phyloP scores from a whole-genome alignment of 768 basidiomycete genomes.

The Suillus hirtellus region DNA sequence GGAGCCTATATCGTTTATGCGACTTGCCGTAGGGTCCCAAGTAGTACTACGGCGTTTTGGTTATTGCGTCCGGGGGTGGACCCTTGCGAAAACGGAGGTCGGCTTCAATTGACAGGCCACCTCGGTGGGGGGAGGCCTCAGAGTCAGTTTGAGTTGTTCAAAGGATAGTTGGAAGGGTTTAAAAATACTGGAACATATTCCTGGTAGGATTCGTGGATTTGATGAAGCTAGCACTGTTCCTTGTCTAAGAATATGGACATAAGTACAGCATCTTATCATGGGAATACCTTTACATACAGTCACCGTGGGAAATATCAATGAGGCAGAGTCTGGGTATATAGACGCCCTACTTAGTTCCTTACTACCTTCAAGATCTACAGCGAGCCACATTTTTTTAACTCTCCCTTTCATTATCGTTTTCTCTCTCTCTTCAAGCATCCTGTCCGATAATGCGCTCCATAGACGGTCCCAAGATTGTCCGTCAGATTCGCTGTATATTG shows the following conservation, averaged over 20 bases:
- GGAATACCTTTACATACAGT: not conserved
- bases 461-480: conserved; percentile 17
- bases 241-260: not conserved
- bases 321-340: conserved; percentile 3
- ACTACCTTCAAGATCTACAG: conserved; percentile 2
- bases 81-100: not conserved
- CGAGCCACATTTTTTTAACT: conserved; percentile 2
- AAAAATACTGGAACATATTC: not conserved
- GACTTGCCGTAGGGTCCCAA: not conserved
- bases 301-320: not conserved
- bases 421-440: not conserved
- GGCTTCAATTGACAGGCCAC: not conserved
- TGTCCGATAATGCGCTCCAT: conserved; percentile 18
- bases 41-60: not conserved
- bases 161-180: not conserved
- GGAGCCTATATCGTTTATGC: conserved; percentile 1
- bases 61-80: not conserved
- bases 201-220: not conserved
- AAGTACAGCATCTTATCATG: not conserved
- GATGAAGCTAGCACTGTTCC: not conserved
- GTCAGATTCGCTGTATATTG: conserved; percentile 20
- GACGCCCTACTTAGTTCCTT: conserved; percentile 2
- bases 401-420: conserved; percentile 9
- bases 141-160: not conserved
- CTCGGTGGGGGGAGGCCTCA: not conserved